Evolutionary conservation across 306 rosid genomes (phyloP), one percentile per base, ranked within the genome.

Genomic region (Erythrophleum fordii): DNA sequence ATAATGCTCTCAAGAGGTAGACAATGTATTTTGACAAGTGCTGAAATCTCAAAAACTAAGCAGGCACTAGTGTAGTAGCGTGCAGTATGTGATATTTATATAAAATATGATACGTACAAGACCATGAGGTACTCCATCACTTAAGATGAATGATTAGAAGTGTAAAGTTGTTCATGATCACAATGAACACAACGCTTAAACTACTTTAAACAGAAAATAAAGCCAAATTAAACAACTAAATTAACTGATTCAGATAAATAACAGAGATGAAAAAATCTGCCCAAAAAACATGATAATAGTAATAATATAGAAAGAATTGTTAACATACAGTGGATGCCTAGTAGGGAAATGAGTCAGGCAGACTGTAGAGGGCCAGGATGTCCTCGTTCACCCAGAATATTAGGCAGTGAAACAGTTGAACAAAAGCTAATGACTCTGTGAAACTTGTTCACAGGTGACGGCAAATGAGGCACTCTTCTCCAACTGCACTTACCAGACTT

Each of bases 381-480:
- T 25, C 79, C 85, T 3, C 66, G 85, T 25, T 87, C 81, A 59
- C 77, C 81, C 25, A 94, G 87, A 80, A 92, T 75, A 64, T 67
- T 79, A 35, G 67, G 81, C 55, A 87, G 82, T 16, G 94, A 91
- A 71, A 91, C 87, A 3, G 88, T 74, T 35, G 97, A 94, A 34
- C 90, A 92, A 82, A 94, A 94, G 86, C 93, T 91, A 55, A 90
- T 58, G 52, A 92, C 94, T 69, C 89, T 89, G 23, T 94, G 97
- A 79, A 94, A 92, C 85, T 86, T 86, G 75, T 92, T 92, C 41
- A 92, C 89, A 0, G 91, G 86, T 6, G 88, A 87, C 20, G 97
- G 97, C 92, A 92, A 82, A 10, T 35, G 87, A 0, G 97, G 98
- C 31, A 92, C 78, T 70, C 89, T 86, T 85, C 87, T 87, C 98